Percentiles rank a stretch among this genome's conserved stretches.
These are phyloP conservation scores for Aspergillus hortae DNA, from an alignment of 2,329 filamentous ascomycete genomes.

Conservation along the genomic window DNA sequence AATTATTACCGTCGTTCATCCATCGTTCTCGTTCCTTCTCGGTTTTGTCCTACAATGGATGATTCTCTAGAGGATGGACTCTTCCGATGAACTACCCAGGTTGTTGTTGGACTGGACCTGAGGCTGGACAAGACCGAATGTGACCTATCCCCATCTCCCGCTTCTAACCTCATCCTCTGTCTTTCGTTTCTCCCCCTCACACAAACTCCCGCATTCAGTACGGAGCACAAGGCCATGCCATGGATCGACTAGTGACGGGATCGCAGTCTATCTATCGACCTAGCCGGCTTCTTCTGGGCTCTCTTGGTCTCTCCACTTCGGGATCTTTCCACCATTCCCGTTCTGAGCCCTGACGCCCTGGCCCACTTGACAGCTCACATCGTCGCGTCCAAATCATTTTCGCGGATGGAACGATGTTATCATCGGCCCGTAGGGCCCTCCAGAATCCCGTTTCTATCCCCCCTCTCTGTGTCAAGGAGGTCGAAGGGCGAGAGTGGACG, in stretches of 20 bases:
- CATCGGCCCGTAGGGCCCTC: not conserved
- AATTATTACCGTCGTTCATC: not conserved
- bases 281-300: not conserved
- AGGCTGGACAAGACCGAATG: not conserved
- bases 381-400: not conserved
- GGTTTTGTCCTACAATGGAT: not conserved
- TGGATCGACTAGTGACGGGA: constrained; percentile 1
- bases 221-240: not conserved
- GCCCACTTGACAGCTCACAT: not conserved
- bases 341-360: no score
- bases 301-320: not conserved
- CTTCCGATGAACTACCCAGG: not conserved
- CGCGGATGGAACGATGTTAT: not conserved
- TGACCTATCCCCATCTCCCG: constrained; percentile 2
- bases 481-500: not conserved
- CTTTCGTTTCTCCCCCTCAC: constrained; percentile 1
- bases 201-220: constrained; percentile 2
- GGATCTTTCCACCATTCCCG: not conserved
- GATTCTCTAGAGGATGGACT: not conserved
- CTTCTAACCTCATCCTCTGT: constrained; percentile 2
- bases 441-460: not conserved
- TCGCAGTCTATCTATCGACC: no score
- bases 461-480: not conserved
- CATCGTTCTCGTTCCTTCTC: not conserved
- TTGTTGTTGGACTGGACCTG: not conserved